These are phyloP conservation scores for Alisma plantagoaquatica DNA, from an alignment of 106 monocot genomes.

Conservation along the genomic window DNA sequence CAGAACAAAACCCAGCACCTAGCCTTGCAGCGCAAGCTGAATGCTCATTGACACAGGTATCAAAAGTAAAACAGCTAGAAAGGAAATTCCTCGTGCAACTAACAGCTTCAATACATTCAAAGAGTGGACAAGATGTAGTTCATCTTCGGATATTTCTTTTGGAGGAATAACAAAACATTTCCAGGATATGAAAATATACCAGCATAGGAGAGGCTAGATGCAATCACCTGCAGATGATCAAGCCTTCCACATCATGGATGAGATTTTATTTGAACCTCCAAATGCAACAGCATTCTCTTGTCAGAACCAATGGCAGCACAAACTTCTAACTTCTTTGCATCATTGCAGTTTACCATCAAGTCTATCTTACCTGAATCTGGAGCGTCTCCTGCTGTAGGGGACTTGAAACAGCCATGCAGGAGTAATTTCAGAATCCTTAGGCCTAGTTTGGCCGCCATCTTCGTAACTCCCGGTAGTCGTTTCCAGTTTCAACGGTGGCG, in stretches of 20 bases:
- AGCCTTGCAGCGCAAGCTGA: conserved; percentile 91
- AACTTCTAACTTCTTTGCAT: background rate
- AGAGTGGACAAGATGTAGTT: conserved; percentile 44
- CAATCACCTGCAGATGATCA: conserved; percentile 83
- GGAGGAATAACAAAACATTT: conserved; percentile 76
- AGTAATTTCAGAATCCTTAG: conserved; percentile 43
- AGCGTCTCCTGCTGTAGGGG: conserved; percentile 13
- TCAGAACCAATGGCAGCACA: conserved; percentile 87
- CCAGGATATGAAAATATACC: conserved; percentile 84
- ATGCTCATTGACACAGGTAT: conserved; percentile 90
- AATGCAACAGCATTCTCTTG: conserved; percentile 94
- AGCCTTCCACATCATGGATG: conserved; percentile 94
- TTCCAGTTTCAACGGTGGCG: too few relatives aligned
- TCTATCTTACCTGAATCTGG: conserved; percentile 13
- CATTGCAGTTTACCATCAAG: conserved; percentile 6
- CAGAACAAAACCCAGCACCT: conserved; percentile 91
- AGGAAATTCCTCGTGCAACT: conserved; percentile 59
- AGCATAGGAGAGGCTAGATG: conserved; percentile 61
- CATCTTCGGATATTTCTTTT: conserved; percentile 77
- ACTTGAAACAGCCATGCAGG: conserved; percentile 28
- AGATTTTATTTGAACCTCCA: conserved; percentile 65
- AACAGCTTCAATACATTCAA: conserved; percentile 75
- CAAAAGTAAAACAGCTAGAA: conserved; percentile 91
- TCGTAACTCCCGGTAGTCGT: too few relatives aligned
- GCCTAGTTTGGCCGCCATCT: too few relatives aligned